Base-by-base conservation (phyloP, 2,329 filamentous ascomycete species). In the Elsinoe ampelina region DNA sequence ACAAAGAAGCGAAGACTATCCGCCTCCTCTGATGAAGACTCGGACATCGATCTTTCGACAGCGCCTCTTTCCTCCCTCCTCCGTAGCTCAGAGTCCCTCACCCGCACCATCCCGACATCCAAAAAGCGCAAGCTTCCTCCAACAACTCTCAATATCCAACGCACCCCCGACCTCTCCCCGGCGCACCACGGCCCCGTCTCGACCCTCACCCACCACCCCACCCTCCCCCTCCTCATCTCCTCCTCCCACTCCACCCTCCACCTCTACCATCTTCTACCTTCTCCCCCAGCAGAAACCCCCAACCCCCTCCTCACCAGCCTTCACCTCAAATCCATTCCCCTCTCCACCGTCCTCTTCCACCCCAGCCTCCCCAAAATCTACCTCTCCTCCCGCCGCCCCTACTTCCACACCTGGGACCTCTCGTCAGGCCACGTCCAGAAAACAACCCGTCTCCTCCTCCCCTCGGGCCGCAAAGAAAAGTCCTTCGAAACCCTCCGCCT, bases 361-460 rank as follows among this genome's bases (percentile, higher is more conserved):
- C 81, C 69, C 2, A 65, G 55, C 12, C 89, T 87, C 61, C 84
- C 86, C 61, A 86, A 86, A 64, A 86, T 98, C 62, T 88, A 95
- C 70, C 87, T 96, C 59, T 87, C 90, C 15, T 91, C 91, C 36
- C 85, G 92, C 35, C 83, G 93, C 51, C 84, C 84, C 61, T 97
- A 90, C 75, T 96, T 97, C 72, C 93, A 97, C 72, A 84, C 86
- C 62, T 98, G 93, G 93, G 85, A 97, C 66, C 79, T 98, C 20
- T 77, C 85, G 42, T 85, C 86, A 0, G 93, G 93, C 42, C 76
- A 78, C 11, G 83, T 98, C 50, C 86, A 92, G 65, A 95, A 95
- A 72, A 81, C 95, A 43, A 83, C 82, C 63, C 78, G 86, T 68
- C 20, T 32, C 30, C 75, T 93, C 58, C 81, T 86, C 67, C 82